Evolutionary conservation across 2,329 filamentous ascomycete genomes (phyloP), one percentile per base, ranked within the genome.

Genomic region (Stachybotrys echinatus): DNA sequence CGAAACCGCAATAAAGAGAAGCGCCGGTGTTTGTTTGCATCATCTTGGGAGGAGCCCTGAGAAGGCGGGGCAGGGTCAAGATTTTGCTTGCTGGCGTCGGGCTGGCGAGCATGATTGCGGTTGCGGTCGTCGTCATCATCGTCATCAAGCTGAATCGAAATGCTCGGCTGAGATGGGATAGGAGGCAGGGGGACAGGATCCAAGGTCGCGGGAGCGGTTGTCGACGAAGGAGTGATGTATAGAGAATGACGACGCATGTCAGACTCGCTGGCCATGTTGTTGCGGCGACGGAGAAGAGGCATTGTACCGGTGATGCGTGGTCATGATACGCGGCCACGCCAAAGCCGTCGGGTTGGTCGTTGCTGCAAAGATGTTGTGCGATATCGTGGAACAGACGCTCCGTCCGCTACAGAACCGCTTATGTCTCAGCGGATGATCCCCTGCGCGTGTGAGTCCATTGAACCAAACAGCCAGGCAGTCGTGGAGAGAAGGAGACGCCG

Each of bases 1-100:
- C 91, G 88, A 66, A 94, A 91, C 63, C 87, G 85, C 71, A 96
- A 74, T 68, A 95, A 74, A 50, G 80, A 84, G 64, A 86, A 86
- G 53, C 82, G 79, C 52, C 76, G 78, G 58, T 82, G 77, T 59
- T 78, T 83, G 31, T 70, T 70, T 27, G 70, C 74, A 61, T 83
- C 75, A 46, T 80, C 78, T 58, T 81, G 77, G 49, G 77, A 14
- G 76, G 73, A 12, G 74, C 75, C 34, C 68, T 69, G 12, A 76
- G 72, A 34, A 74, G 69, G 54, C 48, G 47, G 48, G 23, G 61
- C 51, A 19, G 61, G 60, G 37, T 61, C 60, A 47, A 50, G 58
- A 51, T 57, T 59, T 46, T 56, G 50, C 31, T 58, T 56, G 21
- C 53, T 57, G 31, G 55, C 54, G 23, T 55, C 47, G 23, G 59